These are phyloP conservation scores for Croton setiger DNA, from an alignment of 441 rosid genomes.

Conservation along the genomic window DNA sequence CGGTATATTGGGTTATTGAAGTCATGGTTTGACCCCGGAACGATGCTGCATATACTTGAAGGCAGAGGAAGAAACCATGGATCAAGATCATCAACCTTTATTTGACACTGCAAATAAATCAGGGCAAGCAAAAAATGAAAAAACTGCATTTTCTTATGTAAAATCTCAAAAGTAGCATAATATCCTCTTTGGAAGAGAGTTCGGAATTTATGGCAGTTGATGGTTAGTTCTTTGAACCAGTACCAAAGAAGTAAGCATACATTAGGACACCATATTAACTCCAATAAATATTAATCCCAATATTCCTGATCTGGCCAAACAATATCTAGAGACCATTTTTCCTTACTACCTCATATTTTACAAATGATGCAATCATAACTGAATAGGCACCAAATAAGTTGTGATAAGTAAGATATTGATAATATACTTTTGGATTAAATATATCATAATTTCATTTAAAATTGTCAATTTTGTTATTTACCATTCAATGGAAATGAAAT, in stretches of 20 bases:
- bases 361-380: background rate
- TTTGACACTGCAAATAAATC: slow-evolving; percentile 37
- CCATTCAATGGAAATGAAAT: background rate
- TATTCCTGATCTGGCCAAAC: background rate
- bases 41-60: slow-evolving; percentile 47
- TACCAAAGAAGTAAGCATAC: background rate
- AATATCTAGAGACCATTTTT: background rate
- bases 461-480: background rate
- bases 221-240: background rate
- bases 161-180: background rate
- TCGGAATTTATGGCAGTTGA: background rate
- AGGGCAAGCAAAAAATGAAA: slow-evolving; percentile 14
- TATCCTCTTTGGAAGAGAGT: background rate
- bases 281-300: background rate
- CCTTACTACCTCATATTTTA: background rate
- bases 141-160: background rate
- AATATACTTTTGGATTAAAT: slow-evolving; percentile 1
- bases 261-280: background rate
- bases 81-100: slow-evolving; percentile 52
- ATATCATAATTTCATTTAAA: background rate
- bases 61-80: slow-evolving; percentile 93
- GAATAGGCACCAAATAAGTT: background rate
- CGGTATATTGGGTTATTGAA: slow-evolving; percentile 60
- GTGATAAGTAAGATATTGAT: background rate
- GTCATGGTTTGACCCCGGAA: slow-evolving; percentile 83